Evolutionary conservation across 768 basidiomycete genomes (phyloP).

Genomic region (Kwoniella botswanensis): DNA sequence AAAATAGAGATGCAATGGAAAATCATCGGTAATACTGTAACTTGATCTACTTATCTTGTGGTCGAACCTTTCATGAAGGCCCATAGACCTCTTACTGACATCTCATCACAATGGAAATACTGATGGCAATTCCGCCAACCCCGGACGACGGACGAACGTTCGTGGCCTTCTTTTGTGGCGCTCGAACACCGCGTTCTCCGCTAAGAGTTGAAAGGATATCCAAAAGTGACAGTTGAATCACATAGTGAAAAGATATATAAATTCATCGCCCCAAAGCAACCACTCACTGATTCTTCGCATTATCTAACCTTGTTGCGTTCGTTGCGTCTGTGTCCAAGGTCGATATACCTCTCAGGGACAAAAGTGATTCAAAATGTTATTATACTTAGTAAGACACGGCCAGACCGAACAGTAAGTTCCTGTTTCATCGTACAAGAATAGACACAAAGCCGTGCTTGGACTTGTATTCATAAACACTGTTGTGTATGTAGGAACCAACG

Average conservation of each 20-base stretch:
- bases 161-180: neutral
- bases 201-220: neutral
- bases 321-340: neutral
- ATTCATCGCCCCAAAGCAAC: neutral
- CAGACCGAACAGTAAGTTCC: constrained; percentile 26
- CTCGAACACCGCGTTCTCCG: neutral
- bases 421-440: neutral
- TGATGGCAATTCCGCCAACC: neutral
- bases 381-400: constrained; percentile 34
- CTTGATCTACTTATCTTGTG: too few species aligned
- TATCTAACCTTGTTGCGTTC: neutral
- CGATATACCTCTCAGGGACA: neutral
- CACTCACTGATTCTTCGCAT: neutral
- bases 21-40: too few species aligned
- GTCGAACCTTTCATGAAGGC: too few species aligned
- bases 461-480: neutral
- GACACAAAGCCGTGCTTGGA: neutral
- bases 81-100: too few species aligned
- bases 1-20: too few species aligned
- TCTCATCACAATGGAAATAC: neutral
- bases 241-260: neutral
- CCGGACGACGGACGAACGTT: neutral
- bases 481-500: constrained; percentile 27
- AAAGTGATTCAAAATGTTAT: constrained; percentile 16
- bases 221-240: neutral